Evolutionary conservation across 139 green algal species (phyloP).

Genomic region (Mesotaenium endlicherianum): DNA sequence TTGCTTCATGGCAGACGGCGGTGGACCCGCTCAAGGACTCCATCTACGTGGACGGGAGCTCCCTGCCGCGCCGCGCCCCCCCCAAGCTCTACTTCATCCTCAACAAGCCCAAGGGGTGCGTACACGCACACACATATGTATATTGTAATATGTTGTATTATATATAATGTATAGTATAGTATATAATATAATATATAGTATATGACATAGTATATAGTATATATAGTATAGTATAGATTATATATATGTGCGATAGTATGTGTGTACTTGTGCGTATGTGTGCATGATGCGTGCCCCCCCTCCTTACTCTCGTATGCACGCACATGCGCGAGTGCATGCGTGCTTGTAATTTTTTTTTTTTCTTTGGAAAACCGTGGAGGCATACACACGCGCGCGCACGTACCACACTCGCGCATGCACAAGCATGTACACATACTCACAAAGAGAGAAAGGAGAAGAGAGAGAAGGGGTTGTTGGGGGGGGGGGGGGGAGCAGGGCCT

Average conservation of each 20-base stretch:
- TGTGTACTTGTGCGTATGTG: not conserved
- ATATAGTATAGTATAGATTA: too few relatives aligned
- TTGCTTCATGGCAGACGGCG: conserved; percentile 15
- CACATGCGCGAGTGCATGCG: not conserved
- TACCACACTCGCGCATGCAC: not conserved
- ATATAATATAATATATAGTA: too few relatives aligned
- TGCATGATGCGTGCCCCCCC: too few relatives aligned
- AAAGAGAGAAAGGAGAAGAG: not conserved
- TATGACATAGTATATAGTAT: too few relatives aligned
- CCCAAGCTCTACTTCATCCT: conserved; percentile 66
- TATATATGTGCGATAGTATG: not conserved
- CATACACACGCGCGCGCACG: not conserved
- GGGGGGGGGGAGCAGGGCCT: not conserved
- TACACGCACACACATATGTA: too few relatives aligned
- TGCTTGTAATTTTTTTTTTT: not conserved
- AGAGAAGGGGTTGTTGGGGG: not conserved
- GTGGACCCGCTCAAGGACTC: conserved; percentile 61
- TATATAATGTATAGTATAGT: too few relatives aligned
- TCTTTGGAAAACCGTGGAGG: not conserved
- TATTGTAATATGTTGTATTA: too few relatives aligned
- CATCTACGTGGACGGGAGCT: conserved; percentile 63
- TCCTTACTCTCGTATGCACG: not conserved
- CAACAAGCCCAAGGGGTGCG: conserved; percentile 86
- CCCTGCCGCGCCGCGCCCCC: conserved; percentile 11
- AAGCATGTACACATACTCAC: not conserved